Conservation (phyloP, 495 filamentous ascomycete genomes). For the Penicillium paxilli region DNA sequence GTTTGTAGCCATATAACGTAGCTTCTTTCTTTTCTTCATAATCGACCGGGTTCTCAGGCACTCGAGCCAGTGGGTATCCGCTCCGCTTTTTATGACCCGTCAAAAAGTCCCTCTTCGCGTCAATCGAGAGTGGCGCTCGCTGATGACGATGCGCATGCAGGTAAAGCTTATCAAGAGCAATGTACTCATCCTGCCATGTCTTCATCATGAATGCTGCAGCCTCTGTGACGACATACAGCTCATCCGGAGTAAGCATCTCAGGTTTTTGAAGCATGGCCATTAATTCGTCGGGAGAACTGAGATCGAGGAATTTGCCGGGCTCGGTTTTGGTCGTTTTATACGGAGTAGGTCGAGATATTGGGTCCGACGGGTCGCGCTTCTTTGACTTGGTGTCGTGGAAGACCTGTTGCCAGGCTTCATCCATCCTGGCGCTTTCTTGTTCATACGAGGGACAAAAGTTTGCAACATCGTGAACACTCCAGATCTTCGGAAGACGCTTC, state of each 20-base stretch:
- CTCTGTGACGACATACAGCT: conserved; percentile 54
- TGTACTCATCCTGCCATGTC: conserved; percentile 64
- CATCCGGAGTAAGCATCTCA: conserved; percentile 37
- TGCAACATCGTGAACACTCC: conserved; percentile 54
- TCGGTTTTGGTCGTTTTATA: conserved; percentile 35
- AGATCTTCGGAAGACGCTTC: conserved; percentile 59
- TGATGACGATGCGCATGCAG: conserved; percentile 47
- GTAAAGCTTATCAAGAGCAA: conserved; percentile 57
- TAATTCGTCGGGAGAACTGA: conserved; percentile 32
- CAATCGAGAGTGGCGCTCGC: conserved; percentile 6
- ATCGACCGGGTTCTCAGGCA: conserved; percentile 19
- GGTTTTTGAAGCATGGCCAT: conserved; percentile 38
- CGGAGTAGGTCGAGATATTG: conserved; percentile 45
- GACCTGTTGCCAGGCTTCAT: conserved; percentile 32
- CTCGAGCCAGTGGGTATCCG: conserved; percentile 15
- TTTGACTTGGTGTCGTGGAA: conserved; percentile 36
- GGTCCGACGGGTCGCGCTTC: conserved; percentile 45
- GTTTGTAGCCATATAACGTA: conserved; percentile 44
- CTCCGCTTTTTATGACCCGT: conserved; percentile 20
- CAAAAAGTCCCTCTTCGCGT: conserved; percentile 18
- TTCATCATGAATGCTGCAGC: conserved; percentile 54
- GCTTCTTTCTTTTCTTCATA: conserved; percentile 46
- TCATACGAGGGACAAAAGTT: conserved; percentile 46
- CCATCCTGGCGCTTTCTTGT: conserved; percentile 23
- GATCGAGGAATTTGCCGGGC: conserved; percentile 48